Base-by-base conservation (phyloP, 495 filamentous ascomycete species). In the Neurospora discreta region DNA sequence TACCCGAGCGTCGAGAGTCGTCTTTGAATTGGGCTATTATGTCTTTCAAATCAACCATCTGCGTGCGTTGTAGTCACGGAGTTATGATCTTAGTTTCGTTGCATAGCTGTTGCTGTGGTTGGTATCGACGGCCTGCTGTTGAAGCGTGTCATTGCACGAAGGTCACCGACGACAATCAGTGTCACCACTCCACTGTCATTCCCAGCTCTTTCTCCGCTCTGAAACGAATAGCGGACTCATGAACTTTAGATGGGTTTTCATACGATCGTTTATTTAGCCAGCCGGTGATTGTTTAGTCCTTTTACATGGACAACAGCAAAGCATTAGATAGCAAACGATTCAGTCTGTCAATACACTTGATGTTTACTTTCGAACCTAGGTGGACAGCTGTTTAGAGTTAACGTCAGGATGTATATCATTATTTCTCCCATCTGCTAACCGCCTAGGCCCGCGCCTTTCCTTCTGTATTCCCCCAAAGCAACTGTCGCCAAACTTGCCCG, bases 1-100 rank as follows among this genome's bases (percentile, higher is more conserved):
- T 80, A 76, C 38, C 71, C 77, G 38, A 43, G 74, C 69, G 69
- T 81, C 15, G 76, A 80, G 71, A 82, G 80, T 69, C 77, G 80
- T 52, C 72, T 82, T 40, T 81, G 72, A 80, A 26, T 3, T 41
- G 42, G 40, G 13, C 23, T 30, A 65, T 26, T 13, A 33, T 15
- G 20, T 58, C 46, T 58, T 26, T 23, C 23, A 58, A 20, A 13
- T 58, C 23, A 58, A 26, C 46, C 46, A 58, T 30, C 20, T 58
- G 46, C 20, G 23, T 58, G 46, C 46, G 46, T 58, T 58, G 46
- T 58, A 15, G 20, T 58, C 20, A 15, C 46, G 46, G 46, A 58
- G 46, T 58, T 15, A 58, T 58, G 46, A 58, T 5, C 26, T 58
- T 26, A 58, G 46, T 58, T 33, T 65, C 26, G 26, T 65, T 65